Evolutionary conservation across 805 yeast species (phyloP).

Genomic region (Saturnispora mendoncae): DNA sequence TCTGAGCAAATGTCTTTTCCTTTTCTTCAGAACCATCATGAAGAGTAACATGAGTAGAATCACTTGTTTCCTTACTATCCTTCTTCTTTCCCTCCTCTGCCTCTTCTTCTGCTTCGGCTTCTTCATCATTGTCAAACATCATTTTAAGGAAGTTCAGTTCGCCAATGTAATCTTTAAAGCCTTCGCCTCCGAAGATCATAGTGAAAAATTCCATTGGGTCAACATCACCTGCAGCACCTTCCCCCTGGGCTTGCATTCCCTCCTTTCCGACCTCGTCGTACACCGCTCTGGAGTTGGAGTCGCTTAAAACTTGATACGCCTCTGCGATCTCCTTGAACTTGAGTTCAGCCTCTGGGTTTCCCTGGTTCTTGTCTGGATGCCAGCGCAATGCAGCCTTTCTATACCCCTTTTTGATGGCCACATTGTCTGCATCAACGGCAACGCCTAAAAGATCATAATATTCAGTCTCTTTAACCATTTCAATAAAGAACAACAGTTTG

Average conservation of each 20-base stretch:
- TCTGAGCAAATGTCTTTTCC: slow-evolving; percentile 9
- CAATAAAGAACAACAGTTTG: too few species aligned
- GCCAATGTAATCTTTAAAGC: slow-evolving; percentile 80
- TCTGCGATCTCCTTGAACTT: slow-evolving; percentile 56
- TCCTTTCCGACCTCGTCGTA: slow-evolving; percentile 74
- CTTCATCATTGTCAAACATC: slow-evolving; percentile 35
- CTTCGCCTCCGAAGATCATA: slow-evolving; percentile 81
- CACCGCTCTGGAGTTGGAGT: slow-evolving; percentile 50
- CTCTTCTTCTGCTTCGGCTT: too few species aligned
- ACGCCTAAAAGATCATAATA: slow-evolving; percentile 65
- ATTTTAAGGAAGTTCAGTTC: slow-evolving; percentile 75
- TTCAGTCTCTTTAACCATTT: slow-evolving; percentile 72
- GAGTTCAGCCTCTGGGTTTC: slow-evolving; percentile 65
- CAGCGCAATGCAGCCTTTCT: slow-evolving; percentile 65
- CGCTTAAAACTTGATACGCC: slow-evolving; percentile 73
- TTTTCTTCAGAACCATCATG: slow-evolving; percentile 7
- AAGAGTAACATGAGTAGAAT: slow-evolving; percentile 7
- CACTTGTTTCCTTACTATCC: slow-evolving; percentile 3
- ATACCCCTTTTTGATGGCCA: slow-evolving; percentile 71
- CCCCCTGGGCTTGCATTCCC: slow-evolving; percentile 32
- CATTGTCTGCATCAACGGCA: slow-evolving; percentile 46
- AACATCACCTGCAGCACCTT: slow-evolving; percentile 53
- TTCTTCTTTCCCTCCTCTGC: slow-evolving; percentile 38
- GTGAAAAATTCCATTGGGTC: slow-evolving; percentile 68
- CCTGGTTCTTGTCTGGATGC: slow-evolving; percentile 78